Evolutionary conservation across 495 filamentous ascomycete species (phyloP), one percentile per base, ranked within the genome.

Genomic region (Rusavskia elegans): DNA sequence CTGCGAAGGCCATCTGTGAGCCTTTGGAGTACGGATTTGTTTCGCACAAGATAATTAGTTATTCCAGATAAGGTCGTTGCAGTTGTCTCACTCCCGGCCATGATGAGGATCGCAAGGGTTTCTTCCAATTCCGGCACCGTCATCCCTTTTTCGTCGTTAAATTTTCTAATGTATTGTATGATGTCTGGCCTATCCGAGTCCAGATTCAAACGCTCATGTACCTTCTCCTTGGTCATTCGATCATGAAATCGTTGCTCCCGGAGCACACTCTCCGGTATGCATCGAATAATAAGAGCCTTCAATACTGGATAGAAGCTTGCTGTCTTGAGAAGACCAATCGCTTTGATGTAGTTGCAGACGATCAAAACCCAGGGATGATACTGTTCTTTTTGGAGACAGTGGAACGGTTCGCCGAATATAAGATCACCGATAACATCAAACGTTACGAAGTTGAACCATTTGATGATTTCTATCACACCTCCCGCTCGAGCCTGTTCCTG

Each of bases 391-490:
- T 53, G 42, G 1, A 69, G 54, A 50, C 60, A 64, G 23, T 53
- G 42, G 52, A 68, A 71, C 27, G 62, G 50, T 38, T 69, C 58
- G 5, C 63, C 60, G 53, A 69, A 68, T 17, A 59, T 62, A 7
- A 70, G 53, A 17, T 64, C 58, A 44, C 74, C 75, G 45, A 81
- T 74, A 46, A 82, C 71, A 53, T 83, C 77, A 56, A 82, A 82
- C 0, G 78, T 77, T 2, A 65, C 66, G 20, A 66, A 77, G 53
- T 77, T 64, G 55, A 21, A 53, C 49, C 51, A 58, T 42, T 39
- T 39, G 16, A 55, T 32, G 27, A 58, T 21, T 37, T 58, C 53
- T 13, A 49, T 40, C 13, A 17, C 2, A 10, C 41, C 27, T 19
- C 20, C n/a, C 0, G 37, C 20, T 21, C 36, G 14, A 46, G 8